Percentiles rank a stretch among this genome's conserved stretches.
These are phyloP conservation scores for Mycena crocata DNA, from an alignment of 768 basidiomycete species.

Conservation along the genomic window DNA sequence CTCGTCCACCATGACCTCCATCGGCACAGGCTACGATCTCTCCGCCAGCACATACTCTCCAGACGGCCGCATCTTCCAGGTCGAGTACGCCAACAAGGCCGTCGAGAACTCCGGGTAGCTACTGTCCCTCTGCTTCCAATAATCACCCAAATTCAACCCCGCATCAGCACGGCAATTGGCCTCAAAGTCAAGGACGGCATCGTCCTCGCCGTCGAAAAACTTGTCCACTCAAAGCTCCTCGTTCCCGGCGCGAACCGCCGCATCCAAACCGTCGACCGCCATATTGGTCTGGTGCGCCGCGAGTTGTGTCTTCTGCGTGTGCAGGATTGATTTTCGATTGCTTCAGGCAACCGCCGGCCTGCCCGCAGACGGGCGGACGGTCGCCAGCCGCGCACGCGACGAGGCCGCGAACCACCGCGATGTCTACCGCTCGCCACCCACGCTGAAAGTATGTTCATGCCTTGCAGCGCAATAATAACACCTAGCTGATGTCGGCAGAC, in stretches of 20 bases:
- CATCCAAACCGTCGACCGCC: conserved; percentile 93
- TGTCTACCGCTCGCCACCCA: conserved; percentile 76
- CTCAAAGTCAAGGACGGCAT: conserved; percentile 94
- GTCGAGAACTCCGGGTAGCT: conserved; percentile 97
- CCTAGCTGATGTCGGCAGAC: conserved; percentile 37
- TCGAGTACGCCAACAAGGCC: conserved; percentile 98
- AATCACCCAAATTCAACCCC: conserved; percentile 9
- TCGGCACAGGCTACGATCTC: conserved; percentile 98
- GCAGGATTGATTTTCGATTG: conserved; percentile 10
- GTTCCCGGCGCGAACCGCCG: conserved; percentile 93
- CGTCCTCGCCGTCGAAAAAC: conserved; percentile 97
- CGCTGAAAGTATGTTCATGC: conserved; percentile 74
- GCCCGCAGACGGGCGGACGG: conserved; percentile 91
- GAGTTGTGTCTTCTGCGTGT: neutral
- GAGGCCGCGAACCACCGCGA: conserved; percentile 84
- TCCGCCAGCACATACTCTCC: conserved; percentile 95
- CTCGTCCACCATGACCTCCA: conserved; percentile 87
- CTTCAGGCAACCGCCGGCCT: conserved; percentile 91
- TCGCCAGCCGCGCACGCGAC: conserved; percentile 86
- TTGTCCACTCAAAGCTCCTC: conserved; percentile 94
- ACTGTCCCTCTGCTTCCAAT: neutral
- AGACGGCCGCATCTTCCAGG: conserved; percentile 98
- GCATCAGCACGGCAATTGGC: conserved; percentile 92
- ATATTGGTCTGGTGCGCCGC: conserved; percentile 85
- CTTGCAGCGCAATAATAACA: neutral